Evolutionary conservation across 805 yeast genomes (phyloP), one percentile per base, ranked within the genome.

Genomic region (Wickerhamiella occidentalis): DNA sequence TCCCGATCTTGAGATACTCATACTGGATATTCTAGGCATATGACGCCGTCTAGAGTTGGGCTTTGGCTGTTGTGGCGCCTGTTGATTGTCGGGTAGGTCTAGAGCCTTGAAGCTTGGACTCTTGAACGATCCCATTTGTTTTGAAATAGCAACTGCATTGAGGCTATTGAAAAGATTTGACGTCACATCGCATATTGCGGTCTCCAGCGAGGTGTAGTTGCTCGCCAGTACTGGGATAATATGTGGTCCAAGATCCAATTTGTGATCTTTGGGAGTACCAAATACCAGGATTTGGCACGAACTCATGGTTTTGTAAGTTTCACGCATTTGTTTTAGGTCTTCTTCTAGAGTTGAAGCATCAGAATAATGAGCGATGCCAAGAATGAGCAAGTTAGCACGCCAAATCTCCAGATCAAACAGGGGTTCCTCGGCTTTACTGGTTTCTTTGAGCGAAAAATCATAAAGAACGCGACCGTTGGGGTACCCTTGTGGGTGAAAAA

Each of bases 401-500:
- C 76, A 86, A 1, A 96, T 95, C 65, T 92, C 96, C 54, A 90
- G 78, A 63, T 90, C 97, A 56, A 82, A 85, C 38, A 90, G 68
- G 48, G 82, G 80, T 6, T 79, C 64, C 23, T 82, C 72, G 37
- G 77, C 79, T n/a, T 70, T 71, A 49, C 77, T 80, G 1, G 74
- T 68, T 6, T 66, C 59, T 0, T 74, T 57, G 1, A 73, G 64
- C 11, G 65, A 63, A 54, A 78, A 77, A 50, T 79, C 79, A 58
- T 75, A 84, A 12, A 79, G 62, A 1, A 90, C 64, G 45, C 81
- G 67, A 0, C 97, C 97, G 45, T 74, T 73, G 0, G 96, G 95
- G 58, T 77, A 84, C 0, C 82, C 80, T 59, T 81, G 92, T 1
- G 97, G 96, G 56, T 83, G 84, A 70, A 87, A 87, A 56, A 72